Evolutionary conservation across 805 yeast species (phyloP).

Genomic region (Kodamaea kakaduensis): DNA sequence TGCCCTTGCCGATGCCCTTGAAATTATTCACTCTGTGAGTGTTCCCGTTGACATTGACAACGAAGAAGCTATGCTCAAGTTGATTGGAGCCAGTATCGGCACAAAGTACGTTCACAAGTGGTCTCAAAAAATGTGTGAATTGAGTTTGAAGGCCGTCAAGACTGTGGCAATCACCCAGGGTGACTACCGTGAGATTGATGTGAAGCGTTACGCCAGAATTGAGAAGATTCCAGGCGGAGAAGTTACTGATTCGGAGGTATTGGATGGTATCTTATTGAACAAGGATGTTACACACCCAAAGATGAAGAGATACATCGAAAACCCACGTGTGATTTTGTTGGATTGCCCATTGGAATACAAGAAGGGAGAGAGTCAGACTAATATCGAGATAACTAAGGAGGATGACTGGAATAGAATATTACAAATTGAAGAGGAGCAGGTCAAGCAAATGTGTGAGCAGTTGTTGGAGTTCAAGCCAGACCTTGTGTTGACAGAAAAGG

Average conservation of each 20-base stretch:
- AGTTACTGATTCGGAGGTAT: constrained; percentile 79
- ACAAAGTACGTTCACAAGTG: constrained; percentile 91
- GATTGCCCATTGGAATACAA: constrained; percentile 98
- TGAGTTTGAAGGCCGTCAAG: constrained; percentile 83
- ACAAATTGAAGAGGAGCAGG: constrained; percentile 97
- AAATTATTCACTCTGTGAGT: constrained; percentile 78
- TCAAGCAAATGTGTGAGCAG: constrained; percentile 79
- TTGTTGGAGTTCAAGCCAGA: constrained; percentile 85
- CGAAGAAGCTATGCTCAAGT: constrained; percentile 80
- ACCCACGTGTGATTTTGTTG: constrained; percentile 82
- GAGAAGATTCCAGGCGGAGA: constrained; percentile 99
- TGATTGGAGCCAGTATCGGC: constrained; percentile 89
- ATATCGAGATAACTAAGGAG: constrained; percentile 93
- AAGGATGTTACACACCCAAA: constrained; percentile 99
- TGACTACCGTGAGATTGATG: constrained; percentile 78
- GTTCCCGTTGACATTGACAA: constrained; percentile 78
- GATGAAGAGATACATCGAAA: constrained; percentile 85
- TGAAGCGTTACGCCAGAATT: constrained; percentile 86
- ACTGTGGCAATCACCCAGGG: constrained; percentile 65
- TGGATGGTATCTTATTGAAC: constrained; percentile 89
- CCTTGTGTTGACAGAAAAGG: constrained; percentile 95
- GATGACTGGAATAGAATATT: constrained; percentile 93
- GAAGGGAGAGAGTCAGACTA: constrained; percentile 98
- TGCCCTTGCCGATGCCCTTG: constrained; percentile 87
- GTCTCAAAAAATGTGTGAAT: constrained; percentile 85